A percentile compares a stretch with the other conserved stretches of the same genome.
These are phyloP conservation scores for Coffea humblotiana DNA, from an alignment of 305 asterid species.

Conservation along the genomic window DNA sequence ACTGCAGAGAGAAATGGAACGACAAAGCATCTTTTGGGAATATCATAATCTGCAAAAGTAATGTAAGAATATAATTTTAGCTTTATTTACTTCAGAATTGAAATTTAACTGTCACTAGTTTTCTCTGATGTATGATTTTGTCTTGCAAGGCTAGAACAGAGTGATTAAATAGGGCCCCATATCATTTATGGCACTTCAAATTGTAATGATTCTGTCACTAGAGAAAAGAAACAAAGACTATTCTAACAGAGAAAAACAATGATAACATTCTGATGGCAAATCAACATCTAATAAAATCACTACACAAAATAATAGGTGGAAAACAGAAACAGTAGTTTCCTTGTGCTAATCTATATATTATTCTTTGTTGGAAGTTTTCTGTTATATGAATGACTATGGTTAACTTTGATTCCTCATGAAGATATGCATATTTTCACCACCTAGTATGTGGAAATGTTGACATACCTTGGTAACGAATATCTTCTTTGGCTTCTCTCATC, in stretches of 20 bases:
- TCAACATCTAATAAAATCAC: not conserved
- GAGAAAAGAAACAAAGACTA: not conserved
- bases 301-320: not conserved
- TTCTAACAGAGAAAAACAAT: not conserved
- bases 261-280: not conserved
- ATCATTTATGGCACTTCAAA: not conserved
- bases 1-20: conserved; percentile 92
- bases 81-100: not conserved
- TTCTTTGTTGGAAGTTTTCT: not conserved
- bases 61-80: not conserved
- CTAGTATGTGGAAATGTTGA: not conserved
- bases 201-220: not conserved
- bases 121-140: not conserved
- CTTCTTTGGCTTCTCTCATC: conserved; percentile 86
- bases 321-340: not conserved
- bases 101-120: not conserved
- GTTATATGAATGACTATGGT: not conserved
- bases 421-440: not conserved
- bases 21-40: conserved; percentile 85
- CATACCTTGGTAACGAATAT: conserved; percentile 64
- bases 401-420: not conserved
- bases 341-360: not conserved
- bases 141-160: not conserved
- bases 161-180: not conserved
- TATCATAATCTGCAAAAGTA: conserved; percentile 55